phyloP scores from a whole-genome alignment of 2,329 filamentous ascomycete species.

The Septoria linicola region DNA sequence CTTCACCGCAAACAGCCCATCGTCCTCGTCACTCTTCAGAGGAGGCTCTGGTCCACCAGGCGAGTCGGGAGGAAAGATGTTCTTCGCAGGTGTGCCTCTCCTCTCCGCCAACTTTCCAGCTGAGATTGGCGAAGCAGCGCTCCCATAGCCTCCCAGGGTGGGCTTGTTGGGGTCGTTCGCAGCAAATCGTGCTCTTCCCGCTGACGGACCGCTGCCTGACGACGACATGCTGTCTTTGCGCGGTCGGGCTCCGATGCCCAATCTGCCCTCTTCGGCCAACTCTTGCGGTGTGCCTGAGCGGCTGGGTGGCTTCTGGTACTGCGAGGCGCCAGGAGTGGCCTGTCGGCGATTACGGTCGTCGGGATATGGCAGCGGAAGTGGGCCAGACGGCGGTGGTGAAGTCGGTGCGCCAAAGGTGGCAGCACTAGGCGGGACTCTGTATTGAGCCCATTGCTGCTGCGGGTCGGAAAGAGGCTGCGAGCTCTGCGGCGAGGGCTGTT shows the following conservation, averaged over 20 bases:
- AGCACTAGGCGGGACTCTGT: conserved; percentile 33
- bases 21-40: conserved; percentile 66
- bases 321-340: conserved; percentile 24
- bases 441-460: conserved; percentile 38
- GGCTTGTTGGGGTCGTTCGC: conserved; percentile 51
- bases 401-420: conserved; percentile 35
- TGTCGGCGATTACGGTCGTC: conserved; percentile 30
- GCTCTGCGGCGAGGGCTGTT: conserved; percentile 27
- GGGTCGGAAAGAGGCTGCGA: conserved; percentile 24
- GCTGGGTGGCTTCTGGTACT: no score
- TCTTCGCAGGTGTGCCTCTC: conserved; percentile 73
- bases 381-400: conserved; percentile 35
- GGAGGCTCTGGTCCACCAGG: conserved; percentile 68
- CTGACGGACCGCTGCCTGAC: conserved; percentile 30
- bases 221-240: conserved; percentile 36
- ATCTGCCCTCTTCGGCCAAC: conserved; percentile 31
- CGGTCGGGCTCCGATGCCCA: conserved; percentile 19
- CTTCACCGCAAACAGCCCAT: conserved; percentile 67
- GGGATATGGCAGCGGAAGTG: conserved; percentile 34
- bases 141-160: conserved; percentile 48
- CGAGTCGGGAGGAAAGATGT: conserved; percentile 76
- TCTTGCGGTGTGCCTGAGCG: conserved; percentile 33
- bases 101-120: conserved; percentile 68
- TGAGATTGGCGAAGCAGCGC: conserved; percentile 34
- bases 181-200: conserved; percentile 45